These are phyloP conservation scores for Schwanniomyces vanrijiae DNA, from an alignment of 805 yeast genomes.

Conservation along the genomic window DNA sequence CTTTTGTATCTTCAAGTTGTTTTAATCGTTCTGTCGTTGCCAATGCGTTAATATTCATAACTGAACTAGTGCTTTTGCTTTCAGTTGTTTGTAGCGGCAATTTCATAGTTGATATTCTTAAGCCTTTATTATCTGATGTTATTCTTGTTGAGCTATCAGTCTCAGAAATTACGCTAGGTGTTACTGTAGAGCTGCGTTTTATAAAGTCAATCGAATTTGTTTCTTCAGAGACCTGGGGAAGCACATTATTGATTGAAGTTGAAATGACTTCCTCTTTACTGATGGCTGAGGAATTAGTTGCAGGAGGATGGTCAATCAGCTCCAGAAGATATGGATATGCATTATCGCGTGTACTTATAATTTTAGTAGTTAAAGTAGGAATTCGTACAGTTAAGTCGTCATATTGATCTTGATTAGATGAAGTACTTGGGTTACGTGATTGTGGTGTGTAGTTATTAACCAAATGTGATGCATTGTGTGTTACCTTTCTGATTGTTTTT, in stretches of 20 bases:
- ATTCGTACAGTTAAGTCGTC: slow-evolving; percentile 2
- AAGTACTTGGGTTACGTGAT: background rate
- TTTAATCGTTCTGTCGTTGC: slow-evolving; percentile 19
- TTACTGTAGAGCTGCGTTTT: background rate
- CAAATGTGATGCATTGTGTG: slow-evolving; percentile 40
- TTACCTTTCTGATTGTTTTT: slow-evolving; percentile 40
- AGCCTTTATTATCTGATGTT: slow-evolving; percentile 33
- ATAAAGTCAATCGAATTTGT: background rate
- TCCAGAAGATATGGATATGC: background rate
- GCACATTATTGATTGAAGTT: background rate
- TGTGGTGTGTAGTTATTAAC: slow-evolving; percentile 22
- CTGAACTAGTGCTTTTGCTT: slow-evolving; percentile 27
- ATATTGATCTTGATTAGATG: slow-evolving; percentile 1
- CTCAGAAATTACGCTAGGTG: background rate
- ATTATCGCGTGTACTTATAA: background rate
- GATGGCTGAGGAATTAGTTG: background rate
- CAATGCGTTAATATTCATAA: slow-evolving; percentile 30
- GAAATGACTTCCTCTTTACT: background rate
- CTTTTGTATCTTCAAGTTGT: background rate
- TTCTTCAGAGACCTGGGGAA: background rate
- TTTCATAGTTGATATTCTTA: slow-evolving; percentile 28
- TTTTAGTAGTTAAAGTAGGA: slow-evolving; percentile 6
- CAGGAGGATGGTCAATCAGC: background rate
- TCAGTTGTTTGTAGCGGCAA: slow-evolving; percentile 19
- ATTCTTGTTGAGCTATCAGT: slow-evolving; percentile 22